A percentile compares a stretch with the other conserved stretches of the same genome.
phyloP scores from a whole-genome alignment of 1,284 basidiomycete species.

The Trichosporon inkin region DNA sequence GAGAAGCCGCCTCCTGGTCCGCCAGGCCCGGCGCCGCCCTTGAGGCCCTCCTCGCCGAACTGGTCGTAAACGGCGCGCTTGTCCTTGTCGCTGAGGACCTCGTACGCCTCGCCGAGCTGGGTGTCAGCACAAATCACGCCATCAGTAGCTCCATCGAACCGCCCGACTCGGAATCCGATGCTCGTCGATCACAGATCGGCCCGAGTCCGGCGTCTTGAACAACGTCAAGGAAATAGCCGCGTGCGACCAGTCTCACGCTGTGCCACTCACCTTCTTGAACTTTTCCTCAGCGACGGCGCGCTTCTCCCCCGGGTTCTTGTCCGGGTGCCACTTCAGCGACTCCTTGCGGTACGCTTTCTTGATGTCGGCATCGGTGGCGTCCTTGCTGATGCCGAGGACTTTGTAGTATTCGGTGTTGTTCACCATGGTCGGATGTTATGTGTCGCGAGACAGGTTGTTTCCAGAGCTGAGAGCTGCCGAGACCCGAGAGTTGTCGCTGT shows the following conservation, averaged over 20 bases:
- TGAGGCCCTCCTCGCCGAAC: slow-evolving; percentile 92
- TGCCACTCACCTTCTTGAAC: slow-evolving; percentile 75
- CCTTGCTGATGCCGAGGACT: slow-evolving; percentile 64
- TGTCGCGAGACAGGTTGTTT: background rate
- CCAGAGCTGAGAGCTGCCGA: background rate
- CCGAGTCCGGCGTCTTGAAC: background rate
- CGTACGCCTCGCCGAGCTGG: slow-evolving; percentile 91
- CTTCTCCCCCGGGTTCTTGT: slow-evolving; percentile 59
- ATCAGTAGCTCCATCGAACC: background rate
- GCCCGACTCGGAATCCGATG: background rate
- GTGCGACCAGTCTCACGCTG: background rate
- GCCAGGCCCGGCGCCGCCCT: slow-evolving; percentile 53
- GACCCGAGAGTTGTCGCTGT: background rate
- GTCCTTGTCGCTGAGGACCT: slow-evolving; percentile 84
- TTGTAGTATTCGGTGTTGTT: slow-evolving; percentile 49
- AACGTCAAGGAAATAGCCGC: background rate
- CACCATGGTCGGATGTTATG: slow-evolving; percentile 31
- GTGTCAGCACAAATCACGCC: background rate
- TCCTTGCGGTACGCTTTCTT: slow-evolving; percentile 58
- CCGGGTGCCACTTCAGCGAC: slow-evolving; percentile 89
- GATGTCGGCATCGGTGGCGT: slow-evolving; percentile 75
- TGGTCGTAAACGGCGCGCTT: slow-evolving; percentile 93
- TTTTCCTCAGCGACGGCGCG: slow-evolving; percentile 75
- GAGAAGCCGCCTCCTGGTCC: slow-evolving; percentile 53
- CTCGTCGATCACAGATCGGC: background rate